phyloP scores from a whole-genome alignment of 805 yeast genomes.

The Metschnikowia proteae region DNA sequence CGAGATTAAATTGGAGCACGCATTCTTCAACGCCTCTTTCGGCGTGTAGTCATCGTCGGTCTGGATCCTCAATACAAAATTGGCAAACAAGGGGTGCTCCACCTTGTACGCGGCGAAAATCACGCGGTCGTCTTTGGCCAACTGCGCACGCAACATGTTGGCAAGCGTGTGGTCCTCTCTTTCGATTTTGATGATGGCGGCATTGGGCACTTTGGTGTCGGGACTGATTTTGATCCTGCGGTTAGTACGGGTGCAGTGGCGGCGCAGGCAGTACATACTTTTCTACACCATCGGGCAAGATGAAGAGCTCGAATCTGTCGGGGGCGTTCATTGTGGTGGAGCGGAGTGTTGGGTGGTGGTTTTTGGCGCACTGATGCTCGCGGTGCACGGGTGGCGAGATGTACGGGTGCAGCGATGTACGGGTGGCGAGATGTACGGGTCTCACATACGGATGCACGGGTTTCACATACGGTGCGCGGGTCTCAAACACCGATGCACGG shows the following conservation, averaged over 20 bases:
- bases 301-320: slow-evolving; percentile 94
- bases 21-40: slow-evolving; percentile 81
- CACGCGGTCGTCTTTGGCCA: slow-evolving; percentile 83
- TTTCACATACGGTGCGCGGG: neutral
- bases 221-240: slow-evolving; percentile 76
- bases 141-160: slow-evolving; percentile 80
- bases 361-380: neutral
- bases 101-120: slow-evolving; percentile 95
- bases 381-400: neutral
- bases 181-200: slow-evolving; percentile 87
- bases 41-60: slow-evolving; percentile 95
- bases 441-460: too few relatives aligned
- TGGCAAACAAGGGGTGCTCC: slow-evolving; percentile 96
- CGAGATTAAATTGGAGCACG: slow-evolving; percentile 78
- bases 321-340: slow-evolving; percentile 86
- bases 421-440: too few relatives aligned
- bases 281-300: slow-evolving; percentile 95
- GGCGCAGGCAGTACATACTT: slow-evolving; percentile 51
- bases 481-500: too few relatives aligned
- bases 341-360: neutral
- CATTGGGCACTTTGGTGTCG: slow-evolving; percentile 92
- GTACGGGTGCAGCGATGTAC: slow-evolving; percentile 1
- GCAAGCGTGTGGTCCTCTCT: slow-evolving; percentile 98
- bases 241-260: slow-evolving; percentile 16
- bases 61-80: slow-evolving; percentile 89